Evolutionary conservation across 1,284 basidiomycete genomes (phyloP).

Genomic region (Hymenochaete sp.): DNA sequence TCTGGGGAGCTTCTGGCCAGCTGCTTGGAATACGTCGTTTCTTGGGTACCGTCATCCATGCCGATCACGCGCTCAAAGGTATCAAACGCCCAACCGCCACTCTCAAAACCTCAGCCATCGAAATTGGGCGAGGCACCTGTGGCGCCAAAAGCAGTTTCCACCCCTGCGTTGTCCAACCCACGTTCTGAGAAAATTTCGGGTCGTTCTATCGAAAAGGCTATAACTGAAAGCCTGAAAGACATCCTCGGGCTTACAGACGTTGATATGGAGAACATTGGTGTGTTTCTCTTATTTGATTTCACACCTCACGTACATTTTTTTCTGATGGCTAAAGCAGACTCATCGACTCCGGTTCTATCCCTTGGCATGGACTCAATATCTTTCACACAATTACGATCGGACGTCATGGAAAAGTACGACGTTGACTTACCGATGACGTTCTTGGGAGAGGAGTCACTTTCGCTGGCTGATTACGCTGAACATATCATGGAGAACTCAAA

Average conservation of each 20-base stretch:
- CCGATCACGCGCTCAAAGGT: constrained; percentile 1
- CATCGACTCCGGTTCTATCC: constrained; percentile 11
- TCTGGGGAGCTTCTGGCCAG: constrained; percentile 27
- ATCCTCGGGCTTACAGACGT: constrained; percentile 9
- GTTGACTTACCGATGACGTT: constrained; percentile 15
- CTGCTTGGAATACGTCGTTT: constrained; percentile 29
- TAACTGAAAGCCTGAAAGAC: constrained; percentile 5
- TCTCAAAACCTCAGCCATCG: neutral
- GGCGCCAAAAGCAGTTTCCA: neutral
- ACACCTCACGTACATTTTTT: neutral
- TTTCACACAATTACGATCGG: constrained; percentile 14
- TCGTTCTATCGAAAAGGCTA: constrained; percentile 3
- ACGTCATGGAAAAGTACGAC: constrained; percentile 8
- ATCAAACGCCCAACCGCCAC: neutral
- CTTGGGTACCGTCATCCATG: constrained; percentile 20
- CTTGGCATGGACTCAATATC: constrained; percentile 16
- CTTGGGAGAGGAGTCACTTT: constrained; percentile 11
- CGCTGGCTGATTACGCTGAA: constrained; percentile 10
- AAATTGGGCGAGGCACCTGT: neutral
- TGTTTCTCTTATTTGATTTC: neutral
- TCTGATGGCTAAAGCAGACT: constrained; percentile 1
- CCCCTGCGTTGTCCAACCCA: neutral
- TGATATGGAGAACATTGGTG: constrained; percentile 9
- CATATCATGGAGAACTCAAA: constrained; percentile 9
- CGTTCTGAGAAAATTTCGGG: constrained; percentile 3